Base-by-base conservation (phyloP, 495 filamentous ascomycete genomes). In the Bombardia bombarda region DNA sequence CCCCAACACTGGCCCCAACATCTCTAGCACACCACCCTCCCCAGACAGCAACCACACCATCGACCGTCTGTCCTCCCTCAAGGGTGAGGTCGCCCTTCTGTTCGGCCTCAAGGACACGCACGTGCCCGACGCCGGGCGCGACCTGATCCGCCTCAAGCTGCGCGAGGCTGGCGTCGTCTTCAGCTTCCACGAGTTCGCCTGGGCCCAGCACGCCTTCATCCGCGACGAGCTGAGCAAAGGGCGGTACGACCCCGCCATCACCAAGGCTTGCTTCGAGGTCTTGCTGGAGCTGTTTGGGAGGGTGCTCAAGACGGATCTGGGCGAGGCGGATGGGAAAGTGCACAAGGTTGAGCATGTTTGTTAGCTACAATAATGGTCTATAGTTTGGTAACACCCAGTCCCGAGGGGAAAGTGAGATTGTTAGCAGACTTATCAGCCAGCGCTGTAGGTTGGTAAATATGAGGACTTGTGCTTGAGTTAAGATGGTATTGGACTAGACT, bases 171-270 rank as follows among this genome's bases (percentile, higher is more conserved):
- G 84, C 3, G 77, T 81, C 2, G 65, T 73, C 7, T 95, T 92
- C 53, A 80, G 81, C 57, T 95, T 83, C 52, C 90, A 94, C 62
- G 90, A 97, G 60, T 75, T 83, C 45, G 84, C 90, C 14, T 88
- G 87, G 78, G 87, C 90, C 17, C 90, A 97, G 58, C 90, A 93
- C 69, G 87, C 89, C 0, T 97, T 97, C 53, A 95, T 97, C 56
- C 78, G 90, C n/a, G 90, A 95, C 56, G 90, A 97, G 65, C 69
- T 90, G 34, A 88, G 82, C 56, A 97, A 95, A 67, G 89, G 89
- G 4, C 75, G 90, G 10, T 97, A 95, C 52, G 90, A 97, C 51
- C 87, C 90, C 0, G 84, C 82, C 2, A 77, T 97, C 41, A 79
- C 78, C 9, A 87, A 86, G 58, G 75, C 86, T n/a, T 95, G 90